Percentiles rank a stretch among this genome's conserved stretches.
Conservation (phyloP, 768 basidiomycete species). For the Clavaria fumosa region DNA sequence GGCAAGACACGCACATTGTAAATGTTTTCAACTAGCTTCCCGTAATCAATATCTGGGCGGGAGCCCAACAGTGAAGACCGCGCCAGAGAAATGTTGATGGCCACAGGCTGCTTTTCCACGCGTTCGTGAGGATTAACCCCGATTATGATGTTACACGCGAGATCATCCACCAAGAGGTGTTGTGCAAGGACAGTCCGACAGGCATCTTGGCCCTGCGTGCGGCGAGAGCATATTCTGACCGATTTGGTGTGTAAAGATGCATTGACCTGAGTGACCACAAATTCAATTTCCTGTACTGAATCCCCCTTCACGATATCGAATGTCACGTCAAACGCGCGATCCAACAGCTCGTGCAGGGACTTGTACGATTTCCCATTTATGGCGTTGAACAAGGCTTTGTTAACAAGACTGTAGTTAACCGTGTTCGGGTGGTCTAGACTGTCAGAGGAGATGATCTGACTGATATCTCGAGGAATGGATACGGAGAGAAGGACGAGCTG, state of each 20-base stretch:
- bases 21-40: too few relatives aligned
- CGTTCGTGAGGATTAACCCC: conserved; percentile 60
- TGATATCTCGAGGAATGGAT: conserved; percentile 33
- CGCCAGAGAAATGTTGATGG: conserved; percentile 25
- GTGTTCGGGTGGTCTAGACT: conserved; percentile 40
- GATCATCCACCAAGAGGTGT: conserved; percentile 20
- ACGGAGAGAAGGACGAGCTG: conserved; percentile 44
- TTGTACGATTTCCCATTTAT: conserved; percentile 17
- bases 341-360: conserved; percentile 32
- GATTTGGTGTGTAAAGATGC: conserved; percentile 36
- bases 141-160: conserved; percentile 41
- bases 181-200: conserved; percentile 13
- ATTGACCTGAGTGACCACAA: conserved; percentile 33
- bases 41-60: too few relatives aligned
- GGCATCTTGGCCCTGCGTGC: conserved; percentile 7
- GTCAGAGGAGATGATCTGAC: conserved; percentile 33
- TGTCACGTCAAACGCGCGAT: conserved; percentile 23
- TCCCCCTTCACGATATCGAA: conserved; percentile 28
- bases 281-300: too few relatives aligned
- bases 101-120: conserved; percentile 42
- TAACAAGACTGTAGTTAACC: conserved; percentile 48
- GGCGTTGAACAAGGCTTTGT: conserved; percentile 17
- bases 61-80: too few relatives aligned
- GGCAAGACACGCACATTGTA: conserved; percentile 18
- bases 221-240: conserved; percentile 26